Evolutionary conservation across 495 filamentous ascomycete genomes (phyloP).

Genomic region (Thozetella sp.): DNA sequence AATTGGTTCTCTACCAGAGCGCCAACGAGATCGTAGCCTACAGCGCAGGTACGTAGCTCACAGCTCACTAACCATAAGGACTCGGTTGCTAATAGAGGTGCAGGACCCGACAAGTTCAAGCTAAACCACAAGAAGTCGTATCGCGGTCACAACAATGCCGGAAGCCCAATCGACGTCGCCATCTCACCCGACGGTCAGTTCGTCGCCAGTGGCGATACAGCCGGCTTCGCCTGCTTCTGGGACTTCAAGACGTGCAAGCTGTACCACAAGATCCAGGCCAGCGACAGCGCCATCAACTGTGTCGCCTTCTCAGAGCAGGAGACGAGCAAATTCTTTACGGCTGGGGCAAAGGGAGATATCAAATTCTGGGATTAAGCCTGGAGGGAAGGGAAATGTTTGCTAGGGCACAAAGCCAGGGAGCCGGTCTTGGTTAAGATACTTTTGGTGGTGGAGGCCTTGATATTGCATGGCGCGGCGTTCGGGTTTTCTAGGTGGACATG

Average conservation of each 20-base stretch:
- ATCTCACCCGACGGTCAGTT: conserved; percentile 92
- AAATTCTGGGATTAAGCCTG: conserved; percentile 86
- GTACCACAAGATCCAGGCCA: conserved; percentile 90
- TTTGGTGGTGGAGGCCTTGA: no score
- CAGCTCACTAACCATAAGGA: conserved; percentile 95
- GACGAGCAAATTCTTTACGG: conserved; percentile 89
- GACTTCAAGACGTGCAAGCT: conserved; percentile 99
- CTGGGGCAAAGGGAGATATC: conserved; percentile 84
- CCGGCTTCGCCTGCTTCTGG: conserved; percentile 93
- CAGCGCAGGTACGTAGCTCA: conserved; percentile 81
- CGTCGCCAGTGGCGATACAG: conserved; percentile 79
- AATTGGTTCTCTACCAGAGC: conserved; percentile 90
- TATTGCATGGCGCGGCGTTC: no score
- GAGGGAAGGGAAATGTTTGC: neutral
- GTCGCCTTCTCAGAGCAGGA: conserved; percentile 95
- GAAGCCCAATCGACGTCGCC: conserved; percentile 87
- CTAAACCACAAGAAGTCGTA: conserved; percentile 97
- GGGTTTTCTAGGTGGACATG: no score
- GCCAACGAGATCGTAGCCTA: conserved; percentile 99
- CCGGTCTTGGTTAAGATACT: no score
- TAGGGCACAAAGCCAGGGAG: no score
- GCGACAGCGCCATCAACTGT: conserved; percentile 76
- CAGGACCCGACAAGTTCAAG: conserved; percentile 87
- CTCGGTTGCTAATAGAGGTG: conserved; percentile 93
- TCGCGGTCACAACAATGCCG: conserved; percentile 92